Evolutionary conservation across 2,329 filamentous ascomycete genomes (phyloP).

Genomic region (Aspergillus sp.): DNA sequence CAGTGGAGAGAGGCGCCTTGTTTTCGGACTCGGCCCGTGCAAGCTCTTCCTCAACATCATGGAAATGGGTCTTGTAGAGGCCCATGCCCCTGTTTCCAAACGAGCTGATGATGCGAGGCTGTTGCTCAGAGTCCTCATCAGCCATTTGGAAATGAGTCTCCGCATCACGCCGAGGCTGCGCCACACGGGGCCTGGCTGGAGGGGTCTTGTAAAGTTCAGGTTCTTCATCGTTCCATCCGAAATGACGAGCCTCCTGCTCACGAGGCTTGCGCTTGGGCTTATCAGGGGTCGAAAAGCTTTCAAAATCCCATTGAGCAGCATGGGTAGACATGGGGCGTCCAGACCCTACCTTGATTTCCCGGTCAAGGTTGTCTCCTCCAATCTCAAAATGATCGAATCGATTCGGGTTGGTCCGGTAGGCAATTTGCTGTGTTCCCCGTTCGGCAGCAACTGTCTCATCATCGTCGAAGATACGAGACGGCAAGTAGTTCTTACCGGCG

Average conservation of each 20-base stretch:
- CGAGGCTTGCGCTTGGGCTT: constrained; percentile 64
- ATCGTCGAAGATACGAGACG: constrained; percentile 61
- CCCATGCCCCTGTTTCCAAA: constrained; percentile 63
- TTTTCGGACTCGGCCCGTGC: constrained; percentile 14
- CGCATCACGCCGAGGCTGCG: constrained; percentile 71
- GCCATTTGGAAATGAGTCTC: constrained; percentile 79
- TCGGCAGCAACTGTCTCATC: constrained; percentile 45
- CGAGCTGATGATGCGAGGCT: constrained; percentile 43
- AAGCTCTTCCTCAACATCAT: constrained; percentile 57
- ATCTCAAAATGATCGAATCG: constrained; percentile 67
- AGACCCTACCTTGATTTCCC: constrained; percentile 21
- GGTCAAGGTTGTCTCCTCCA: constrained; percentile 24
- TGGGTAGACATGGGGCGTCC: constrained; percentile 44
- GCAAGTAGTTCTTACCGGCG: constrained; percentile 57
- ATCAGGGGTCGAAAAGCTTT: constrained; percentile 78
- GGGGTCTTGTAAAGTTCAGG: constrained; percentile 29
- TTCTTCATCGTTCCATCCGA: constrained; percentile 70
- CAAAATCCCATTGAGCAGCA: constrained; percentile 76
- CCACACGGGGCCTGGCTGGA: constrained; percentile 50
- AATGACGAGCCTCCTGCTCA: constrained; percentile 68
- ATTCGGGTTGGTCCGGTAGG: constrained; percentile 62
- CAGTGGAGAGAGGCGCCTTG: constrained; percentile 54
- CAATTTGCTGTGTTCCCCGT: constrained; percentile 35
- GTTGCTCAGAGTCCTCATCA: constrained; percentile 59
- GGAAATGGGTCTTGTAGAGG: constrained; percentile 56